Evolutionary conservation across 1,284 basidiomycete genomes (phyloP), one percentile per base, ranked within the genome.

Genomic region (Puccinia coronata): DNA sequence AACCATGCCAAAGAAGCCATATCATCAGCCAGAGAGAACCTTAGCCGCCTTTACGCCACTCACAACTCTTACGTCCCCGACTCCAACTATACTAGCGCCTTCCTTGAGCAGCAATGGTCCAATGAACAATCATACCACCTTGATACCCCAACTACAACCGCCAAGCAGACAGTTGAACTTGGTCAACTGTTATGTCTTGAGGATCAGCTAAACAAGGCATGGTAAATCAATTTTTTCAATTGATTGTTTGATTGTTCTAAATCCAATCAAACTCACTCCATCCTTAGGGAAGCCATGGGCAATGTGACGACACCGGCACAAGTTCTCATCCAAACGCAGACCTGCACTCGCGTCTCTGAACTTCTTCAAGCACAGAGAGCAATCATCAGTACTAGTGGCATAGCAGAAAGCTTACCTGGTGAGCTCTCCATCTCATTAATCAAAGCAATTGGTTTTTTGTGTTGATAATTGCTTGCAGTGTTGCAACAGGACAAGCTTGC

Each of bases 111-210:
- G n/a, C n/a, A n/a, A n/a, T n/a, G n/a, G n/a, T n/a, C n/a, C n/a
- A n/a, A n/a, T n/a, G 16, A 47, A 47, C 43, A 47, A 47, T 47
- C 43, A 47, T 47, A 47, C 43, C 43, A 47, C 43, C 43, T 47
- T 47, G 16, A 47, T 47, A 47, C 16, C 16, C 43, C 43, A 8
- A 8, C 16, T 47, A 51, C 49, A 20, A 16, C 49, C 49, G 49
- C 8, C 4, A 31, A 34, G 6, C 65, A 69, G n/a, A 31, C 36
- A 47, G 47, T 69, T 2, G 34, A 69, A 39, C 47, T 69, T 23
- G 65, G 65, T 16, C 39, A 28, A 47, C 31, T 69, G 25, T 47
- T 69, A 8, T 69, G 65, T 28, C 65, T 69, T 5, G 65, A 69
- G 34, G 65, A 69, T 4, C 4, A 51, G 18, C 18, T 51, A 20